phyloP scores from a whole-genome alignment of 192 early-diverging fungal species.

The Rhizoclosmatium sp. region DNA sequence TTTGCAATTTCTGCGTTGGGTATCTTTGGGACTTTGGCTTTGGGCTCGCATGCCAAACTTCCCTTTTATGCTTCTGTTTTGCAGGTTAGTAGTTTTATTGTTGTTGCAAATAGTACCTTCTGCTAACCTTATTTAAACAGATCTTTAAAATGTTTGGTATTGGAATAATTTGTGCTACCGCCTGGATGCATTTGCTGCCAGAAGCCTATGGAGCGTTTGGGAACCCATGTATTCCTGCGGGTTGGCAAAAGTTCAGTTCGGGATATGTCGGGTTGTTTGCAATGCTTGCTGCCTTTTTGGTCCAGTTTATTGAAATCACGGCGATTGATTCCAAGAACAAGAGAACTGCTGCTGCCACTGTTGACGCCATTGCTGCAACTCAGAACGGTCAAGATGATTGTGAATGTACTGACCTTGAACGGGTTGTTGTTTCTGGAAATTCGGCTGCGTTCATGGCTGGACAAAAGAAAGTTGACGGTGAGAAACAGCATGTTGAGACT shows the following conservation, averaged over 20 bases:
- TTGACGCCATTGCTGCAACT: background rate
- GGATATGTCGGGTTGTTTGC: constrained; percentile 43
- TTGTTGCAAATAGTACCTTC: background rate
- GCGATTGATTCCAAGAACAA: constrained; percentile 6
- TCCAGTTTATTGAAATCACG: constrained; percentile 39
- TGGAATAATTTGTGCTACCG: constrained; percentile 54
- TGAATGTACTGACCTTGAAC: background rate
- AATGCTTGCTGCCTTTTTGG: constrained; percentile 36
- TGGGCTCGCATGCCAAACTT: background rate
- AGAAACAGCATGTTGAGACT: background rate
- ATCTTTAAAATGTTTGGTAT: constrained; percentile 57
- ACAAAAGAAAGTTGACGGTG: background rate
- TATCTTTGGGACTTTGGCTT: constrained; percentile 18
- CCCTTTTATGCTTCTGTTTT: background rate
- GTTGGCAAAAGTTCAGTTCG: constrained; percentile 12
- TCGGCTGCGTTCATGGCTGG: background rate
- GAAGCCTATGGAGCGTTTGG: constrained; percentile 28
- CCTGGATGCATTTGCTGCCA: constrained; percentile 54
- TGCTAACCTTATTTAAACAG: constrained; percentile 1
- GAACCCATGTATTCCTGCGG: constrained; percentile 16
- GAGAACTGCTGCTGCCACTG: background rate
- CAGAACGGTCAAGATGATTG: background rate
- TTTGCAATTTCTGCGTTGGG: constrained; percentile 21
- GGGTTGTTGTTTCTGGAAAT: background rate
- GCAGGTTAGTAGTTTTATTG: constrained; percentile 4